phyloP scores from a whole-genome alignment of 257 asterid species.

The Capsicum chinense region DNA sequence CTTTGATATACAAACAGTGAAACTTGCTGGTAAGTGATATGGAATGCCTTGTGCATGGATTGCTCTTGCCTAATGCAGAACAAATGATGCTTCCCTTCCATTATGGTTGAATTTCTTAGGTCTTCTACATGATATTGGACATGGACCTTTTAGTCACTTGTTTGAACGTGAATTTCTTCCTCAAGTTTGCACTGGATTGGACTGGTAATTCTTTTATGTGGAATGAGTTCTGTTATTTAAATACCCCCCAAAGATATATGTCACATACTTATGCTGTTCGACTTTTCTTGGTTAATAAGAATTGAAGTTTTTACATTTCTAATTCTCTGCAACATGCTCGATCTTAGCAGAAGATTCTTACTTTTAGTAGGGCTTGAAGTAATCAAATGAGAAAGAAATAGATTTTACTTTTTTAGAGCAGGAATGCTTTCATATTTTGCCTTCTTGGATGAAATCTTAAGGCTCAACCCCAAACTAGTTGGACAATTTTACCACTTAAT shows the following conservation, averaged over 20 bases:
- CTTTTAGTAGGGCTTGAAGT: constrained; percentile 1
- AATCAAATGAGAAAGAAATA: constrained; percentile 14
- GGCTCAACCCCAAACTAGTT: background rate
- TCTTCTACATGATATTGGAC: constrained; percentile 94
- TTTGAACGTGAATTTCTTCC: constrained; percentile 96
- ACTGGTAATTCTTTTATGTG: constrained; percentile 59
- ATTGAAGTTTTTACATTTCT: background rate
- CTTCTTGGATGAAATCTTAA: constrained; percentile 17
- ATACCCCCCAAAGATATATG: background rate
- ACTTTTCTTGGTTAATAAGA: background rate
- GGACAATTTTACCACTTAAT: constrained; percentile 3
- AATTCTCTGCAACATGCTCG: background rate
- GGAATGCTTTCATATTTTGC: constrained; percentile 5
- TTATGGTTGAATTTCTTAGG: constrained; percentile 50
- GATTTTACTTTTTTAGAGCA: background rate
- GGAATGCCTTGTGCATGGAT: constrained; percentile 21
- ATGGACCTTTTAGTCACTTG: constrained; percentile 95
- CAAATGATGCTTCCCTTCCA: constrained; percentile 33
- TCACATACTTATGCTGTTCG: constrained; percentile 2
- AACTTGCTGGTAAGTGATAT: constrained; percentile 75
- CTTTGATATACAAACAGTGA: constrained; percentile 79
- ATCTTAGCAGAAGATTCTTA: background rate
- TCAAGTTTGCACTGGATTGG: constrained; percentile 54
- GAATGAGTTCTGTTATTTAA: background rate
- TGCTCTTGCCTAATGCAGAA: constrained; percentile 30